Conservation (phyloP, 805 yeast genomes). For the Komagataella pseudopastoris region DNA sequence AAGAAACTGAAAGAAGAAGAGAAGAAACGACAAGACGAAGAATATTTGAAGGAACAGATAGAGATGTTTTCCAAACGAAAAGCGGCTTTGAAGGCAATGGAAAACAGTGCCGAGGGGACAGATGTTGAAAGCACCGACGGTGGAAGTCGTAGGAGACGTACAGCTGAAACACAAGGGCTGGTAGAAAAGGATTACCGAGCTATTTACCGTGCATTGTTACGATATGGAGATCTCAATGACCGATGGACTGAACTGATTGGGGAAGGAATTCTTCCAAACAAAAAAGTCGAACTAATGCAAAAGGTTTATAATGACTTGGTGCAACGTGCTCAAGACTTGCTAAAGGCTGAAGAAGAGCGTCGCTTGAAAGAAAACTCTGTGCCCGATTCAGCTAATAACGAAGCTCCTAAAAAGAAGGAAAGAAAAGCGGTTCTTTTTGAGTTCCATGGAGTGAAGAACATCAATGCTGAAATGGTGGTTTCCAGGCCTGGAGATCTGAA, state of each 20-base stretch:
- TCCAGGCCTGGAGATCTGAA: constrained; percentile 80
- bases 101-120: constrained; percentile 15
- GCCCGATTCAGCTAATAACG: constrained; percentile 31
- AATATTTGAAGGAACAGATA: constrained; percentile 77
- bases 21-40: constrained; percentile 74
- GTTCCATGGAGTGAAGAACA: constrained; percentile 71
- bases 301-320: constrained; percentile 66
- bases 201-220: constrained; percentile 68
- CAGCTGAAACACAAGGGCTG: constrained; percentile 34
- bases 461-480: constrained; percentile 81
- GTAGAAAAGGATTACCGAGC: constrained; percentile 82
- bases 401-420: constrained; percentile 47
- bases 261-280: constrained; percentile 80
- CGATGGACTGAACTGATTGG: constrained; percentile 78
- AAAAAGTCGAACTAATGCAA: constrained; percentile 67
- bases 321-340: constrained; percentile 43
- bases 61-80: constrained; percentile 76
- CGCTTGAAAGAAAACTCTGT: constrained; percentile 50
- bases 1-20: constrained; percentile 85
- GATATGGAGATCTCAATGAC: constrained; percentile 65
- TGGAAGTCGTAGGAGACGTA: constrained; percentile 20
- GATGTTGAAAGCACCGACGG: constrained; percentile 26
- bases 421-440: constrained; percentile 85
- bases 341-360: constrained; percentile 52
- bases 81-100: constrained; percentile 53